These are phyloP conservation scores for Biancaea sappan DNA, from an alignment of 306 rosid species.

Conservation along the genomic window DNA sequence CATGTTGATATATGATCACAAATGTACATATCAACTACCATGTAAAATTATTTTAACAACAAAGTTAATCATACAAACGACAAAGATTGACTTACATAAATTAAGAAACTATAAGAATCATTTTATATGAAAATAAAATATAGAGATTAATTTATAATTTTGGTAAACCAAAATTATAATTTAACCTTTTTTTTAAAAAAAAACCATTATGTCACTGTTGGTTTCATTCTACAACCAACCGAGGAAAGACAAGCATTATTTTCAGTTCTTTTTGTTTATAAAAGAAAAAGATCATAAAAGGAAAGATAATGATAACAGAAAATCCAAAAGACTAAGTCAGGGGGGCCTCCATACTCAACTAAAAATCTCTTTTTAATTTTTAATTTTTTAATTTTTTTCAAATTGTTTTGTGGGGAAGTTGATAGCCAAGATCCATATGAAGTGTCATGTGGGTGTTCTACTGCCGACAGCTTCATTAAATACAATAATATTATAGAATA, in stretches of 20 bases:
- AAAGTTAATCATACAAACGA: too few relatives aligned
- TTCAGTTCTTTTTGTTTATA: neutral
- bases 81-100: too few relatives aligned
- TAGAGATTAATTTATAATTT: too few relatives aligned
- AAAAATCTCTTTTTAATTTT: neutral
- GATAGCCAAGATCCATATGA: constrained; percentile 15
- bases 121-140: too few relatives aligned
- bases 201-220: constrained; percentile 1
- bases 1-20: too few relatives aligned
- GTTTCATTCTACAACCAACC: constrained; percentile 1
- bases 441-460: constrained; percentile 17
- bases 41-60: too few relatives aligned
- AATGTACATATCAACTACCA: too few relatives aligned
- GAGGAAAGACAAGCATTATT: neutral
- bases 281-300: neutral
- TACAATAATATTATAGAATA: neutral
- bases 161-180: too few relatives aligned
- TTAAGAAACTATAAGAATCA: too few relatives aligned
- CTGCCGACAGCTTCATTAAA: constrained; percentile 23
- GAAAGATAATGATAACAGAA: neutral
- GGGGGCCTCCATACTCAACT: neutral
- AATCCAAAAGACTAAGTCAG: constrained; percentile 27
- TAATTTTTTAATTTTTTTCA: too few relatives aligned
- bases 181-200: too few relatives aligned
- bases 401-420: neutral